Base-by-base conservation (phyloP, 1,284 basidiomycete species). In the Exobasidium rhododendri region DNA sequence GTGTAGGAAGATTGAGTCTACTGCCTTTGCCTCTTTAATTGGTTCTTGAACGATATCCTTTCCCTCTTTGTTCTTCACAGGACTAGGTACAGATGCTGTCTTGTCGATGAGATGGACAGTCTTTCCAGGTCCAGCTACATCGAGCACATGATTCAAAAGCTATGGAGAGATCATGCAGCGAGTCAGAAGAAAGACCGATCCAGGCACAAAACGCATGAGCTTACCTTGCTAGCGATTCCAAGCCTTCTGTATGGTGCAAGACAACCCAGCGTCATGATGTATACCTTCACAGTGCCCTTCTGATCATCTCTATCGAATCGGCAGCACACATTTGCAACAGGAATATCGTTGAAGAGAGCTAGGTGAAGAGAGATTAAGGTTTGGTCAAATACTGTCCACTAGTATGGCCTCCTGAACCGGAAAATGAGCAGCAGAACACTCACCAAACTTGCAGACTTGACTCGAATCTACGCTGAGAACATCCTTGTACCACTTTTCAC, bases 241-340 rank as follows among this genome's bases (percentile, higher is more conserved):
- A 81, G 77, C 7, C 79, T 71, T n/a, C 81, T 77, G 63, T 82
- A 82, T 1, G 81, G 77, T 35, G 76, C 72, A 3, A 82, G 69
- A 2, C 81, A 79, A 20, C 80, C 81, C n/a, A 82, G 71, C 2
- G 80, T 81, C 80, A 81, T 81, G 59, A 82, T 73, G 69, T 82
- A 81, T 26, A 82, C 71, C 20, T 72, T 74, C 20, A 73, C 76
- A 1, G 49, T 59, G 10, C 35, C 35, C 32, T 66, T 61, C 22
- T 64, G 58, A 14, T 58, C 60, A 14, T 64, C 68, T 2, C 29
- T 55, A 59, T 82, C 81, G 32, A 80, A 61, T 7, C 80, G 71
- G 56, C 75, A 80, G 49, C 78, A 75, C 49, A 82, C 64, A 58
- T 76, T 75, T 17, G 77, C 80, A 20, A 81, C 81, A 11, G 81